These are phyloP conservation scores for Aquilaria yunnanensis DNA, from an alignment of 345 rosid genomes.

Conservation along the genomic window DNA sequence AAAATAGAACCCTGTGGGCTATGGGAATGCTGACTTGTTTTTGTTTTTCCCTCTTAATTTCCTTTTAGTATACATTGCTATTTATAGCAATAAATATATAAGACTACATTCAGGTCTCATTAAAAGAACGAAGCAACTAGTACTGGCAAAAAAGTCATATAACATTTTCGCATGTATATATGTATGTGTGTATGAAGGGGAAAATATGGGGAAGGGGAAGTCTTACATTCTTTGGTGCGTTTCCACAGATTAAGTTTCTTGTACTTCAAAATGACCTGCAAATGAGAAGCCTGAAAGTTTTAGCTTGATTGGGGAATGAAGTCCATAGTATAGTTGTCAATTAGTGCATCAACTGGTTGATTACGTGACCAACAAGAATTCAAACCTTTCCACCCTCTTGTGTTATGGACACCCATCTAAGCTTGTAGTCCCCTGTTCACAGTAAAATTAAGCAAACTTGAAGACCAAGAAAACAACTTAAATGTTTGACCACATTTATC, in stretches of 20 bases:
- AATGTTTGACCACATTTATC: too few relatives aligned
- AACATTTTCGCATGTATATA: too few relatives aligned
- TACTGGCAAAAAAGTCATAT: too few relatives aligned
- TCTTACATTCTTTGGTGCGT: conserved; percentile 67
- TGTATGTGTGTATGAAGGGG: neutral
- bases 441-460: neutral
- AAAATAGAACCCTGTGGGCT: too few relatives aligned
- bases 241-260: conserved; percentile 62
- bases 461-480: neutral
- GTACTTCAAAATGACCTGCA: conserved; percentile 60
- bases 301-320: conserved; percentile 2
- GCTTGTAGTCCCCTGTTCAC: conserved; percentile 62
- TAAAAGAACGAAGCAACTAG: too few relatives aligned
- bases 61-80: too few relatives aligned
- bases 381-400: conserved; percentile 57
- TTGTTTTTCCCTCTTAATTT: too few relatives aligned
- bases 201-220: neutral
- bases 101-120: too few relatives aligned
- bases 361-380: neutral
- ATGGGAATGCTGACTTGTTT: too few relatives aligned
- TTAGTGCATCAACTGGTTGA: neutral
- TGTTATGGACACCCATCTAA: conserved; percentile 53
- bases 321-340: neutral
- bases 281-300: conserved; percentile 1
- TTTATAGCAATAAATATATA: too few relatives aligned